Conservation (phyloP, 306 rosid genomes). For the Potentilla sterilis region DNA sequence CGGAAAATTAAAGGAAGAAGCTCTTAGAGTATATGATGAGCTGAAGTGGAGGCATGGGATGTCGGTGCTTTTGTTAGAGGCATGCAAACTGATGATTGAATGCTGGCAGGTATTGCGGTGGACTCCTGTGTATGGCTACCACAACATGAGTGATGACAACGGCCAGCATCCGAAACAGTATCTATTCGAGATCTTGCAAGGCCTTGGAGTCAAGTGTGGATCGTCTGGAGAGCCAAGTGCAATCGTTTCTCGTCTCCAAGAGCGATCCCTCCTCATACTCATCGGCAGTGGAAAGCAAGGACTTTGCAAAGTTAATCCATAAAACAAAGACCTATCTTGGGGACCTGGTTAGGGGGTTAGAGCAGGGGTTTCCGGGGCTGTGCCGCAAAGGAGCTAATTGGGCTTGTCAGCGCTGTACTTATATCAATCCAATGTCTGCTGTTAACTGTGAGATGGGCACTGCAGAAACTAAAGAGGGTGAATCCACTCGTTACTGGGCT, state of each 20-base stretch:
- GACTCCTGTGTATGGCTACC: not conserved
- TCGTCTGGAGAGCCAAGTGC: not conserved
- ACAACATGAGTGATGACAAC: not conserved
- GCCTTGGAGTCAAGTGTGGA: not conserved
- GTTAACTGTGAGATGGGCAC: too few species aligned
- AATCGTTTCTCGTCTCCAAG: not conserved
- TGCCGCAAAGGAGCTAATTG: not conserved
- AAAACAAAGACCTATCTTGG: not conserved
- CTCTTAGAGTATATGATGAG: not conserved
- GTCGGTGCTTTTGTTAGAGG: not conserved
- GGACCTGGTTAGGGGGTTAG: not conserved
- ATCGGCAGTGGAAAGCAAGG: not conserved
- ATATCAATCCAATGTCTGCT: too few species aligned
- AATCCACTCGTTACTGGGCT: too few species aligned
- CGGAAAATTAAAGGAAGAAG: not conserved
- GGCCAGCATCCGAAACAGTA: not conserved
- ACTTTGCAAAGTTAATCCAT: not conserved
- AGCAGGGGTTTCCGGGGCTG: not conserved
- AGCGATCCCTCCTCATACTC: not conserved
- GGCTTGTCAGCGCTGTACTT: too few species aligned
- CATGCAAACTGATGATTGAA: not conserved
- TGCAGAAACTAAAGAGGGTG: not conserved
- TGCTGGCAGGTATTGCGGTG: conserved; percentile 9
- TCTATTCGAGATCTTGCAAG: not conserved
- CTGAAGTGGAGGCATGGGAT: not conserved